A percentile compares a stretch with the other conserved stretches of the same genome.
These are phyloP conservation scores for Annulohypoxylon stygium DNA, from an alignment of 495 filamentous ascomycete genomes.

Conservation along the genomic window DNA sequence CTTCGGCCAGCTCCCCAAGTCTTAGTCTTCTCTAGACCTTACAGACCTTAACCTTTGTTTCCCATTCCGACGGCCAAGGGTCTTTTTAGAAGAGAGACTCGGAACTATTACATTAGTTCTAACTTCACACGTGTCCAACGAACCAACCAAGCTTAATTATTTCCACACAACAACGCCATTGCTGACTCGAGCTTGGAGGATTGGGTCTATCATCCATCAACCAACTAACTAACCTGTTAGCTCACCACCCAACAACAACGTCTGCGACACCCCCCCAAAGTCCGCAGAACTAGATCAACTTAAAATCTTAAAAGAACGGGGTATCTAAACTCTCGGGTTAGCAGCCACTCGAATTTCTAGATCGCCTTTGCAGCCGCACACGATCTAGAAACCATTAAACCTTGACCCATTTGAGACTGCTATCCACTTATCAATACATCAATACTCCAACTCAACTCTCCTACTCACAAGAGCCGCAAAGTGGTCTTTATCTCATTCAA, in stretches of 20 bases:
- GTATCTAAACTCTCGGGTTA: constrained; percentile 11
- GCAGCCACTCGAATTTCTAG: neutral
- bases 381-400: neutral
- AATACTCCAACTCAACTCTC: neutral
- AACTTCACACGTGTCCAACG: constrained; percentile 41
- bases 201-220: constrained; percentile 17
- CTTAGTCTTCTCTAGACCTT: constrained; percentile 6
- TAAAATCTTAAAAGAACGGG: constrained; percentile 5
- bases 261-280: constrained; percentile 4
- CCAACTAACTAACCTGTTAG: neutral
- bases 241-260: constrained; percentile 5
- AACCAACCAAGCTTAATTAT: constrained; percentile 41
- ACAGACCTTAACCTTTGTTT: neutral
- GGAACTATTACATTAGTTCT: constrained; percentile 32
- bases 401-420: neutral
- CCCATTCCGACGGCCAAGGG: constrained; percentile 21
- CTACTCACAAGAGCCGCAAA: constrained; percentile 6
- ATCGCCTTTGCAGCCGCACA: neutral
- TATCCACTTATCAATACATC: neutral
- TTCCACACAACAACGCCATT: constrained; percentile 34
- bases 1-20: neutral
- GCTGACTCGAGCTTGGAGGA: constrained; percentile 28
- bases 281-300: constrained; percentile 10
- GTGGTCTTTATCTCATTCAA: neutral
- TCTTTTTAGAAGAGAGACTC: constrained; percentile 13